These are phyloP conservation scores for Candida tropicalis DNA, from an alignment of 1,139 yeast genomes.

Conservation along the genomic window DNA sequence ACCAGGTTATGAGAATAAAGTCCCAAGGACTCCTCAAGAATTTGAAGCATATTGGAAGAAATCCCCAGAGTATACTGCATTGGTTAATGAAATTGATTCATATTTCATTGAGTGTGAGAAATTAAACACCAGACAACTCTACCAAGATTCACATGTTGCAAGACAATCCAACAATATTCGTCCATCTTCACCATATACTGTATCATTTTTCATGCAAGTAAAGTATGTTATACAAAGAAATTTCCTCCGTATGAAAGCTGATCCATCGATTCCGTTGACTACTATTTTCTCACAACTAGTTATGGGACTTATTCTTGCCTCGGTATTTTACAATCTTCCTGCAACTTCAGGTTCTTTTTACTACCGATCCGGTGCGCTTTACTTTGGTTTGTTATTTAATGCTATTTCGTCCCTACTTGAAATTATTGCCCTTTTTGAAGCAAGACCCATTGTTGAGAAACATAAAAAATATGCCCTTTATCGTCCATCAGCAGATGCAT, in stretches of 20 bases:
- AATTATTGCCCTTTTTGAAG: slow-evolving; percentile 55
- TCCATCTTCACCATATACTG: slow-evolving; percentile 34
- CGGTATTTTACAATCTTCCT: slow-evolving; percentile 55
- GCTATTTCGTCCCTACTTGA: slow-evolving; percentile 61
- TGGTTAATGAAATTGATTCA: slow-evolving; percentile 22
- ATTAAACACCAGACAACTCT: slow-evolving; percentile 13
- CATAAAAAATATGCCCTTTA: slow-evolving; percentile 65
- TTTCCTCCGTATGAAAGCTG: slow-evolving; percentile 29
- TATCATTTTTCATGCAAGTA: slow-evolving; percentile 37
- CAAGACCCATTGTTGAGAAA: slow-evolving; percentile 61
- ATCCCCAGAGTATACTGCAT: slow-evolving; percentile 22
- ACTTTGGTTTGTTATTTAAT: slow-evolving; percentile 58
- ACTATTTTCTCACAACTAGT: slow-evolving; percentile 28
- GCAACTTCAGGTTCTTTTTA: slow-evolving; percentile 53
- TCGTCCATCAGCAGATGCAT: slow-evolving; percentile 65
- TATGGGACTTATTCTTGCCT: slow-evolving; percentile 41
- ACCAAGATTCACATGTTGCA: slow-evolving; percentile 30
- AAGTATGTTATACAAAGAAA: slow-evolving; percentile 30
- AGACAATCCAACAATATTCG: slow-evolving; percentile 29
- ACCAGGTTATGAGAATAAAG: slow-evolving; percentile 44
- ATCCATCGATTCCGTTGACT: slow-evolving; percentile 32
- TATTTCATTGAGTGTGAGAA: slow-evolving; percentile 14
- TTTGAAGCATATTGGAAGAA: slow-evolving; percentile 27
- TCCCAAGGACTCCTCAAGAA: slow-evolving; percentile 28
- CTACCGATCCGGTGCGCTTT: slow-evolving; percentile 58